Base-by-base conservation (phyloP, 228 moss, liverwort and hornwort genomes). In the Sphagnum fallax region DNA sequence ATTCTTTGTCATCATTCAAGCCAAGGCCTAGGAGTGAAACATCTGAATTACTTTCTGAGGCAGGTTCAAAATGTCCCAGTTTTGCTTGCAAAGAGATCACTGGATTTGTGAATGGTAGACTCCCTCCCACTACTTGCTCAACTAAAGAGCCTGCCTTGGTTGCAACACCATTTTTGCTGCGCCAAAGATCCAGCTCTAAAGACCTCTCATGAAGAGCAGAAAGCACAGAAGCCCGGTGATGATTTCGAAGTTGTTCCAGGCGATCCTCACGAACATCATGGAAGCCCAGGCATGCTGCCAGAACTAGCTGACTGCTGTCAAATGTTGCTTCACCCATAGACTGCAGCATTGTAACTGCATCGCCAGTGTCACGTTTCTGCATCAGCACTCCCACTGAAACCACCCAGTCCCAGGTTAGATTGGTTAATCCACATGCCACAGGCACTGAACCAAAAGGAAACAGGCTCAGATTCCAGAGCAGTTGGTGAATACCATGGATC, bases 251-350 rank as follows among this genome's bases (percentile, higher is more conserved):
- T 53, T 69, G 71, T 72, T 78, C 70, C 62, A 95, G 77, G 62
- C 73, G 77, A 48, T 52, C 70, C 70, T 90, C 87, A 66, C 83
- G 82, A 66, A 95, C 83, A 12, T 65, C 62, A 70, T 82, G 94
- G 83, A 83, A 95, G 49, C 90, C 92, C 77, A 79, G 79, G 77
- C 92, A 95, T 66, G 92, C 92, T 73, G 81, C 82, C 73, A 92
- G 71, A 66, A 95, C 92, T 55, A 95, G 74, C 67, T 88, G 87
- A 73, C 90, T 95, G 75, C 94, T 95, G 77, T 95, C 90, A 78
- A 95, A 95, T 47, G 88, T 92, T 69, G 87, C 86, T 77, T 77
- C 85, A 67, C 91, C 92, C 87, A 95, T 95, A 18, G 94, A 90
- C 73, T 95, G 94, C 72, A 95, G 53, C 82, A 75, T 72, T 59